Evolutionary conservation across 495 filamentous ascomycete genomes (phyloP), one percentile per base, ranked within the genome.

Genomic region (Aspergillus bridgeri): DNA sequence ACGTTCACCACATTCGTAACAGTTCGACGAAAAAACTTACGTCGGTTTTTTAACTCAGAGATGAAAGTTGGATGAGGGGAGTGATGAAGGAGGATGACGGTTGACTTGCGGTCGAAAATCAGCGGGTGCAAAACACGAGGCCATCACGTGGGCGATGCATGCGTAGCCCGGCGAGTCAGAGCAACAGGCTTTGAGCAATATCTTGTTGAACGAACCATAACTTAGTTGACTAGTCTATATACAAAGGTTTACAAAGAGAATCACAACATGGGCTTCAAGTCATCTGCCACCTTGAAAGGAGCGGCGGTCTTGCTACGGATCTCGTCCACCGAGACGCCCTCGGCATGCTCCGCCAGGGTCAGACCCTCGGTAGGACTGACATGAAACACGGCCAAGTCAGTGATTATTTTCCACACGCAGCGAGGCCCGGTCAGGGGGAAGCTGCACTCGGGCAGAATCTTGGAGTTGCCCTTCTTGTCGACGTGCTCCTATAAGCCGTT

Each of bases 361-460:
- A 96, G 77, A 44, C 90, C 91, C 56, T 86, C 82, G 21, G 81
- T 76, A 59, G 89, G 84, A 71, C 92, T 87, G 49, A 96, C 90
- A 57, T 96, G 86, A 66, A 96, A 96, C 0, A 96, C 91, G 51
- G 81, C 80, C 60, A 96, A 73, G 63, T 96, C 92, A 3, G 92
- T 96, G 65, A 96, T 96, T 61, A 96, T 95, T 60, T 85, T 86
- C 56, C 83, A 89, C 52, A 95, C 91, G 65, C 91, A 95, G 42
- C 81, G 80, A 62, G 83, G 87, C 21, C 91, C 91, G 15, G 91
- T 96, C 58, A 96, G 74, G 17, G 91, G 91, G 81, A 96, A 92
- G 15, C 83, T 82, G 76, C 91, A 95, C 69, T 89, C 85, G 45
- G 68, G 45, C 51, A 95, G 78, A 69, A 96, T 91, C 87, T 96